These are phyloP conservation scores for Choiromyces venosus DNA, from an alignment of 495 filamentous ascomycete species.

Conservation along the genomic window DNA sequence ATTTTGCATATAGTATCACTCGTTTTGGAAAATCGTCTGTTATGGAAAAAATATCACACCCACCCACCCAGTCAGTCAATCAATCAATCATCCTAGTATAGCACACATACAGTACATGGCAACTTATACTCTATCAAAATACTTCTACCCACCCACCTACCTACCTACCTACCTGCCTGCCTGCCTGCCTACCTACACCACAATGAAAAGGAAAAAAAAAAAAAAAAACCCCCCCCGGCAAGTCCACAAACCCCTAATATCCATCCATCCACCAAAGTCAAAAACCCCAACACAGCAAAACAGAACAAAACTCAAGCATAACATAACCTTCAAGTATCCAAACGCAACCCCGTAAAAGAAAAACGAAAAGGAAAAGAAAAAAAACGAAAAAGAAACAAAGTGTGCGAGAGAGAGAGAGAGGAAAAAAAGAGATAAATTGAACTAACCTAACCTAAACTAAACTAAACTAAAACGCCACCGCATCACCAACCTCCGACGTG, in stretches of 20 bases:
- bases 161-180: no score
- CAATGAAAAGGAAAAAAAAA: no score
- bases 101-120: no score
- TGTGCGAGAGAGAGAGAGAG: neutral
- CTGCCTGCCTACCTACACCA: no score
- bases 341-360: neutral
- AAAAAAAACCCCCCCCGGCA: neutral
- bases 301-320: neutral
- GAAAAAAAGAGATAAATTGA: neutral
- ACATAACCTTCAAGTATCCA: neutral
- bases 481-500: neutral
- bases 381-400: neutral
- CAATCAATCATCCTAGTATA: no score
- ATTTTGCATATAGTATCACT: neutral
- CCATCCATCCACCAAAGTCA: neutral
- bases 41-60: no score
- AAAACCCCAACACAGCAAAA: neutral
- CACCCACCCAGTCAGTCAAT: neutral
- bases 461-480: neutral
- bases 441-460: neutral
- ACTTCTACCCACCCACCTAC: neutral
- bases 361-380: neutral
- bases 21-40: neutral
- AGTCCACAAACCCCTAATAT: neutral
- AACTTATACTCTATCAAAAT: conserved; percentile 1